These are phyloP conservation scores for Suillus alpinus DNA, from an alignment of 768 basidiomycete species.

Conservation along the genomic window DNA sequence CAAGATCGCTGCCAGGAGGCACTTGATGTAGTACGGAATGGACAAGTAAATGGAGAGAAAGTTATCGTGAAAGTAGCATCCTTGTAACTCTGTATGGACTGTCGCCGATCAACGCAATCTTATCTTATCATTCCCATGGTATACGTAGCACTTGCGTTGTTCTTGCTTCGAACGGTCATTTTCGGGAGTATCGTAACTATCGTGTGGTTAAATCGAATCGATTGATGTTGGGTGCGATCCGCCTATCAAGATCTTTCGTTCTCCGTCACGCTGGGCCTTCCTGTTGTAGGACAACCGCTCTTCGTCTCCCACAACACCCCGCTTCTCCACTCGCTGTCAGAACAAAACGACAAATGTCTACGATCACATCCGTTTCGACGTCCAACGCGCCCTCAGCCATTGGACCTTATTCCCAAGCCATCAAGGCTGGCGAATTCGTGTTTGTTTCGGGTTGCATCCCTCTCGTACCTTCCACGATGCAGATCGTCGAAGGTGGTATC, in stretches of 20 bases:
- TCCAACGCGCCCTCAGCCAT: conserved; percentile 64
- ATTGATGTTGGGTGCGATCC: background rate
- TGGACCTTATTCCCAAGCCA: conserved; percentile 86
- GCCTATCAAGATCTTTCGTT: background rate
- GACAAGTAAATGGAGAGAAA: conserved; percentile 51
- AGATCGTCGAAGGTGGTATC: conserved; percentile 71
- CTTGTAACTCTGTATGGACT: background rate
- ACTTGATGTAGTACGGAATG: conserved; percentile 43
- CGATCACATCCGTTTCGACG: conserved; percentile 3
- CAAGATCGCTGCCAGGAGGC: conserved; percentile 39
- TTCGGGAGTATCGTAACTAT: background rate
- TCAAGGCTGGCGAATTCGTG: conserved; percentile 79
- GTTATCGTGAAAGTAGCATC: conserved; percentile 38
- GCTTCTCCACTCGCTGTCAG: background rate
- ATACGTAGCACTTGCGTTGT: background rate
- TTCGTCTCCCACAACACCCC: background rate
- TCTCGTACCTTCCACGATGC: conserved; percentile 67
- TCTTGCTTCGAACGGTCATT: background rate
- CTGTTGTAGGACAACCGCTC: background rate
- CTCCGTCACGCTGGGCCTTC: background rate
- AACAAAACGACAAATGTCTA: conserved; percentile 3
- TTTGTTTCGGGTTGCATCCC: conserved; percentile 92
- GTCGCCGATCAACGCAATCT: background rate
- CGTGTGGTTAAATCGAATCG: background rate
- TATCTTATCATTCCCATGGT: background rate